phyloP scores from a whole-genome alignment of 2,329 filamentous ascomycete species.

The Neofusicoccum ribis region DNA sequence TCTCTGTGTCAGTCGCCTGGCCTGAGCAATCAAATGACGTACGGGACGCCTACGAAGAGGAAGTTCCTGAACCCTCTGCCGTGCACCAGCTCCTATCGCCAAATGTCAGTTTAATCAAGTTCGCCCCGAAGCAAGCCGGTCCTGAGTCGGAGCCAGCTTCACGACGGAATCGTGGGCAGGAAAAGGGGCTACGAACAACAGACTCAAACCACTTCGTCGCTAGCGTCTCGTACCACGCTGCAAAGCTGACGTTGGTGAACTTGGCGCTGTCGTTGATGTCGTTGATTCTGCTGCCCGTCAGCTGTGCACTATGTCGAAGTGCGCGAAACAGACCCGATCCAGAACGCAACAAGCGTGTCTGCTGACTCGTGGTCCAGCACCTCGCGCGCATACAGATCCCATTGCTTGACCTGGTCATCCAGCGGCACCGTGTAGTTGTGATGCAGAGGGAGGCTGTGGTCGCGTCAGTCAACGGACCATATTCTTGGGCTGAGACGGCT shows the following conservation, averaged over 20 bases:
- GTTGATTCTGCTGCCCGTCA: conserved; percentile 42
- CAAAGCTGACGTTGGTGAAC: conserved; percentile 44
- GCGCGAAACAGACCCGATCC: conserved; percentile 46
- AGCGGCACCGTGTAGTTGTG: conserved; percentile 53
- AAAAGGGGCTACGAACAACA: neutral
- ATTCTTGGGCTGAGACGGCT: neutral
- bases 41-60: conserved; percentile 40
- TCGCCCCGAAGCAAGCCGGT: neutral
- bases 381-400: conserved; percentile 43
- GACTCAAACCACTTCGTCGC: conserved; percentile 42
- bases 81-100: conserved; percentile 41
- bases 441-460: conserved; percentile 42
- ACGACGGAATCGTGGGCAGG: neutral
- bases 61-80: conserved; percentile 47
- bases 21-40: neutral
- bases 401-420: conserved; percentile 54
- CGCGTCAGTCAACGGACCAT: conserved; percentile 30
- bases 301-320: neutral
- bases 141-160: too few relatives aligned
- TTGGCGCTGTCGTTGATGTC: conserved; percentile 55
- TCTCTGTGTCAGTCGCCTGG: neutral
- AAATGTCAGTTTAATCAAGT: neutral
- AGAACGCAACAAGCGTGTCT: conserved; percentile 51
- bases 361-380: conserved; percentile 31
- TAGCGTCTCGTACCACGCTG: conserved; percentile 47